Conservation (phyloP, 2,329 filamentous ascomycete genomes). For the Teratosphaeria destructans region DNA sequence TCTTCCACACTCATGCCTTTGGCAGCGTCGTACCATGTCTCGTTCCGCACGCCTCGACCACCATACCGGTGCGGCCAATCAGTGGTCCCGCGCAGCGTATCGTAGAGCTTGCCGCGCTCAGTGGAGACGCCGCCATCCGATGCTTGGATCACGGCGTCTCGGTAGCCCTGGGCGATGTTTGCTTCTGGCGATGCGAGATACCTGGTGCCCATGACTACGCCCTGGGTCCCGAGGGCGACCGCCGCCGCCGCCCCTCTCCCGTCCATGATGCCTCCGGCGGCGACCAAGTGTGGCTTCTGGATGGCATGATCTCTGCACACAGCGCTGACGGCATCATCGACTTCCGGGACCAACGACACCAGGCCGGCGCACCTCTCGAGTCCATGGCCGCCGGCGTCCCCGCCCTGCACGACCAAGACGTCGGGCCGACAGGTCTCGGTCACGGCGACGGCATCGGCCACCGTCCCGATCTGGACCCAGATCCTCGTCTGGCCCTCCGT, state of each 20-base stretch:
- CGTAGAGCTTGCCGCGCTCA: constrained; percentile 41
- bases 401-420: constrained; percentile 51
- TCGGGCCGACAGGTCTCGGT: constrained; percentile 39
- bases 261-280: constrained; percentile 44
- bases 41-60: constrained; percentile 47
- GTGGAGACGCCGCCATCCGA: constrained; percentile 42
- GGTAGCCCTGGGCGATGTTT: constrained; percentile 35
- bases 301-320: constrained; percentile 2
- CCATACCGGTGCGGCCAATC: constrained; percentile 49
- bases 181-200: constrained; percentile 46
- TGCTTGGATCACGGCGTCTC: constrained; percentile 35
- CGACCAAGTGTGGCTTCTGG: constrained; percentile 43
- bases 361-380: constrained; percentile 45
- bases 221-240: constrained; percentile 42
- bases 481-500: constrained; percentile 32
- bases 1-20: constrained; percentile 30
- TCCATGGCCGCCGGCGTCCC: constrained; percentile 56
- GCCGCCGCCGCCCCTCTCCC: constrained; percentile 46
- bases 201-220: constrained; percentile 52
- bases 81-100: constrained; percentile 44
- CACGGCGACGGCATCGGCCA: constrained; percentile 44
- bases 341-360: constrained; percentile 48
- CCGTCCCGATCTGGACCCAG: constrained; percentile 53
- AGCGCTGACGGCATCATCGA: constrained; percentile 35
- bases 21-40: constrained; percentile 36